A percentile compares a stretch with the other conserved stretches of the same genome.
Conservation (phyloP, 108 stramenopile genomes). For the Heterococcus sp. region DNA sequence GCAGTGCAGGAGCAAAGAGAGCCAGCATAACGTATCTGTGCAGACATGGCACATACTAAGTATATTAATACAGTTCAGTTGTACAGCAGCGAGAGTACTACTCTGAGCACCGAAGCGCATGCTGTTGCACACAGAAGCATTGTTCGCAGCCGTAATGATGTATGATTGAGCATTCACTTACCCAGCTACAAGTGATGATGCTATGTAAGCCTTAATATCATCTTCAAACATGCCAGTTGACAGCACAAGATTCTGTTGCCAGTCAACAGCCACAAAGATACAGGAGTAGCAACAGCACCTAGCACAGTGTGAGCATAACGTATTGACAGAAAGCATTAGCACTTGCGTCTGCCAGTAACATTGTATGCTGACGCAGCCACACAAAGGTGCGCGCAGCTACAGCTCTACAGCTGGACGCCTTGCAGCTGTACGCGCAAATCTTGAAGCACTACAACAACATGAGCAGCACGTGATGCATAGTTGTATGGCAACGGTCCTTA, state of each 20-base stretch:
- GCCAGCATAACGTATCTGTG: too few species aligned
- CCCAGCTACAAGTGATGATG: neutral
- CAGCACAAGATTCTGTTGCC: neutral
- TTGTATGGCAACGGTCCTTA: too few species aligned
- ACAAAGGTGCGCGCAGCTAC: slow-evolving; percentile 10
- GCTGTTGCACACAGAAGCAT: too few species aligned
- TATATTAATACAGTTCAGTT: too few species aligned
- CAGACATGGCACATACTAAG: too few species aligned
- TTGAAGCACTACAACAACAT: neutral
- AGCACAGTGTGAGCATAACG: neutral
- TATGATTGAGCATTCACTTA: too few species aligned
- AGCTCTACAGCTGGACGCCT: neutral
- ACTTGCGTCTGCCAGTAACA: neutral
- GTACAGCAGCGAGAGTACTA: too few species aligned
- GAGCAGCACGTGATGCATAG: too few species aligned
- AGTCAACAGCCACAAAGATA: neutral
- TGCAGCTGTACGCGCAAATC: neutral
- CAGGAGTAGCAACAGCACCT: neutral
- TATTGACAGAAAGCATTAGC: neutral
- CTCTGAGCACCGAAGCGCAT: too few species aligned
- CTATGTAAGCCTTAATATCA: neutral
- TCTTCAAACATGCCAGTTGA: neutral
- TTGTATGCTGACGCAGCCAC: slow-evolving; percentile 31
- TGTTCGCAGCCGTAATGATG: too few species aligned
- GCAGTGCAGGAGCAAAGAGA: too few species aligned